phyloP scores from a whole-genome alignment of 208 protist genomes.

The Porcisia hertigi region DNA sequence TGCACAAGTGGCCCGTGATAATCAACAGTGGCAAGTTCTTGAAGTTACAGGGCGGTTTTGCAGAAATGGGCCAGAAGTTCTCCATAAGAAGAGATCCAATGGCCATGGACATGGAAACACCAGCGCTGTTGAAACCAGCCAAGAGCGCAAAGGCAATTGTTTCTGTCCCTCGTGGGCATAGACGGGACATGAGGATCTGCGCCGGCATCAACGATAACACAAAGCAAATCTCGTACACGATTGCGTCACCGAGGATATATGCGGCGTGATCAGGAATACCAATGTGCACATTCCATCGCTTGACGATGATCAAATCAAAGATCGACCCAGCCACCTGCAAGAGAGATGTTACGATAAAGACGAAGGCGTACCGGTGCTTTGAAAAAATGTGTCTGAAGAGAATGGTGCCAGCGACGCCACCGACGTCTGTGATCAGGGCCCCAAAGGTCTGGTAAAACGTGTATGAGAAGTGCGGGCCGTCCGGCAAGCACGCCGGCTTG shows the following conservation, averaged over 20 bases:
- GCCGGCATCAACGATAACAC: constrained; percentile 62
- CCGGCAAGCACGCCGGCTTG: constrained; percentile 29
- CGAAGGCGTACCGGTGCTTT: constrained; percentile 36
- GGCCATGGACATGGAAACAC: constrained; percentile 42
- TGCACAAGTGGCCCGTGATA: constrained; percentile 57
- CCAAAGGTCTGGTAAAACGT: constrained; percentile 55
- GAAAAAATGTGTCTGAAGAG: constrained; percentile 46
- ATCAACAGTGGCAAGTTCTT: constrained; percentile 60
- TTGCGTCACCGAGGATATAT: constrained; percentile 66
- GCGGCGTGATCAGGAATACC: constrained; percentile 47
- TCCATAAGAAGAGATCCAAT: constrained; percentile 62
- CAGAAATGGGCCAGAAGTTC: constrained; percentile 38
- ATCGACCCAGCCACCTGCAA: constrained; percentile 34
- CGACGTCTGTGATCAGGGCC: constrained; percentile 36
- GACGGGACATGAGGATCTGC: constrained; percentile 50
- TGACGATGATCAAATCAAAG: constrained; percentile 59
- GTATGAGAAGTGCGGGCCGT: constrained; percentile 61
- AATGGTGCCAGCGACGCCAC: constrained; percentile 27
- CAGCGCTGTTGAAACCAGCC: constrained; percentile 50
- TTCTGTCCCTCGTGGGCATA: constrained; percentile 67
- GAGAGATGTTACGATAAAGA: constrained; percentile 41
- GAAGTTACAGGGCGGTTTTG: constrained; percentile 61
- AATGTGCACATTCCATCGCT: constrained; percentile 45
- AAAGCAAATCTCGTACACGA: constrained; percentile 49
- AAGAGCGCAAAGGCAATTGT: constrained; percentile 57